Percentiles rank a stretch among this genome's conserved stretches.
phyloP scores from a whole-genome alignment of 306 rosid genomes.

The Cucumis melo region DNA sequence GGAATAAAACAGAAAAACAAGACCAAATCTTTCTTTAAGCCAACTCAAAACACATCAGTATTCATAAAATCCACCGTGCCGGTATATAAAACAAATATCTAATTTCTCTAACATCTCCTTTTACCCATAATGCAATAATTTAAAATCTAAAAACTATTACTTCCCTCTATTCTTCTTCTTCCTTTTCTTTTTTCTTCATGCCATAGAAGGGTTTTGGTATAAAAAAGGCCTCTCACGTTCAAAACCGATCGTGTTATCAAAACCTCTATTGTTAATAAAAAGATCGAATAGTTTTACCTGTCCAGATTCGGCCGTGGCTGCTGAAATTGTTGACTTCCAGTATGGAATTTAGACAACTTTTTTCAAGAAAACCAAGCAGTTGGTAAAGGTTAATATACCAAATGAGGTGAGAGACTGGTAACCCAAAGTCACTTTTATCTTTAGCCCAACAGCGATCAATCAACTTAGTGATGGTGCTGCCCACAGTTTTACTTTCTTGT shows the following conservation, averaged over 20 bases:
- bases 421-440: not conserved
- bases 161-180: not conserved
- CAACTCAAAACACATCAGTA: not conserved
- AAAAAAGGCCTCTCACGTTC: not conserved
- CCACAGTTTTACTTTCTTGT: conserved; percentile 97
- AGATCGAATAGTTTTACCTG: not conserved
- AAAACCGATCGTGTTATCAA: not conserved
- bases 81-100: not conserved
- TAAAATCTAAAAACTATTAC: not conserved
- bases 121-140: not conserved
- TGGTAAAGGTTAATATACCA: not conserved
- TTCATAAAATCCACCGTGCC: too few relatives aligned
- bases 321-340: not conserved
- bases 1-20: not conserved
- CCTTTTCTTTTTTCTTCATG: not conserved
- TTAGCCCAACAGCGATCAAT: conserved; percentile 13
- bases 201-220: not conserved
- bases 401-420: not conserved
- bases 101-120: not conserved
- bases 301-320: not conserved
- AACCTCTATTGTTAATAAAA: not conserved
- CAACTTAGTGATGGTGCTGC: conserved; percentile 44
- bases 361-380: not conserved
- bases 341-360: not conserved
- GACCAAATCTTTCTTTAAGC: not conserved